Base-by-base conservation (phyloP, 176 grass and related monocot genomes). In the Ampelocalamus luodianensis region DNA sequence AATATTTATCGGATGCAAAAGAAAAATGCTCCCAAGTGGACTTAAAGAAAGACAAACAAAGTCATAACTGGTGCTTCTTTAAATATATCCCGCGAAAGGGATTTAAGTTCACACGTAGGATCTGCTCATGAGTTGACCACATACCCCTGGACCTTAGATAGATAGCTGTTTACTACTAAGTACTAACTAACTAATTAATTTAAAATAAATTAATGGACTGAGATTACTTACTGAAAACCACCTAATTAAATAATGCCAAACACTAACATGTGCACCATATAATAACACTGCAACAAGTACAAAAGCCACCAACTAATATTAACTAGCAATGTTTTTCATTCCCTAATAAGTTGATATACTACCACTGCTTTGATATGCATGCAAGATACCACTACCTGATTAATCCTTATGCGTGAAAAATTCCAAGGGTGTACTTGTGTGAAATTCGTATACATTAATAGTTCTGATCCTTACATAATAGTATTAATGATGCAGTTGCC, bases 21-120 rank as follows among this genome's bases (percentile, higher is more conserved):
- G 24, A 27, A 76, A 58, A 90, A 82, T 75, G 59, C 58, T 53
- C 29, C 23, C 83, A 81, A 71, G 83, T 81, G 83, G 72, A 77
- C 36, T 71, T 64, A 72, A 81, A 85, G 17, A 77, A 81, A 85
- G 15, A 79, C 62, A 62, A 45, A 81, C 13, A 26, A 84, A 79
- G 67, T 84, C 67, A 79, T 66, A 77, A 62, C 13, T 48, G 1
- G 6, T 39, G 18, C 39, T 85, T 72, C 23, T 80, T 68, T 68
- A 10, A 44, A 78, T 61, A 85, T 78, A 71, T 36, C 4, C 44
- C 26, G 3, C 39, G 62, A 76, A 77, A 77, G 72, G 55, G 34
- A 82, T 86, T 64, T 72, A 77, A 68, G 78, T 64, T 86, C 62
- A 82, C 43, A 77, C 24, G 13, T 81, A 82, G 50, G n/a, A 63